These are phyloP conservation scores for Diospyros kaki DNA, from an alignment of 148 eudicot genomes.

Conservation along the genomic window DNA sequence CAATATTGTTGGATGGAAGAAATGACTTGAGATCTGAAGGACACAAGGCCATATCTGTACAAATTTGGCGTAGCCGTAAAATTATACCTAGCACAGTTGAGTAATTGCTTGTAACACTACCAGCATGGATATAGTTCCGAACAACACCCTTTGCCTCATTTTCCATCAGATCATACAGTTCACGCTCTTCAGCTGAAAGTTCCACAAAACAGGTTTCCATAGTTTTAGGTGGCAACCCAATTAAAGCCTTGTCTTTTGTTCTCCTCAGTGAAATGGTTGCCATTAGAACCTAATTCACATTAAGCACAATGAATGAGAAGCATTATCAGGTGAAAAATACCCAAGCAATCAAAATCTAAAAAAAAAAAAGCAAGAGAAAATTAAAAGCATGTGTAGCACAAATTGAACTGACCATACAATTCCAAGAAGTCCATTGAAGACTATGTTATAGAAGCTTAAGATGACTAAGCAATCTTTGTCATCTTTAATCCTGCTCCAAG, in stretches of 20 bases:
- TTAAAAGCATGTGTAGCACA: background rate
- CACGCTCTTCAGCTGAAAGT: conserved; percentile 75
- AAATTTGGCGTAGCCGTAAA: conserved; percentile 88
- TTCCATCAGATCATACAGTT: conserved; percentile 85
- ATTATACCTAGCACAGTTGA: conserved; percentile 69
- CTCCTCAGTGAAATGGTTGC: conserved; percentile 85
- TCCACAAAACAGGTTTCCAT: conserved; percentile 62
- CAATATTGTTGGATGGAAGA: conserved; percentile 56
- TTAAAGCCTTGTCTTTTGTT: conserved; percentile 70
- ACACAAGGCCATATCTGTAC: conserved; percentile 77
- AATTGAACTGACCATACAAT: background rate
- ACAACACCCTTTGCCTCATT: conserved; percentile 70
- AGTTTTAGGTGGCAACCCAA: conserved; percentile 64
- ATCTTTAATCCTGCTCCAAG: background rate
- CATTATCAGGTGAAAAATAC: background rate
- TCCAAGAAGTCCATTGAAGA: background rate
- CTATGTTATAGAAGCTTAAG: background rate
- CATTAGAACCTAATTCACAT: conserved; percentile 57
- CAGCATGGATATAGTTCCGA: conserved; percentile 44
- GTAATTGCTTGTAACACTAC: conserved; percentile 54
- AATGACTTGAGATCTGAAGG: conserved; percentile 70
- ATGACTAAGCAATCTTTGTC: background rate
- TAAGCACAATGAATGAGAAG: background rate
- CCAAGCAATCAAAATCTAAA: background rate
- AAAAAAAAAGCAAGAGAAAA: background rate